Percentiles rank a stretch among this genome's conserved stretches.
Conservation (phyloP, 1,284 basidiomycete species). For the Bondarzewia mesenterica region DNA sequence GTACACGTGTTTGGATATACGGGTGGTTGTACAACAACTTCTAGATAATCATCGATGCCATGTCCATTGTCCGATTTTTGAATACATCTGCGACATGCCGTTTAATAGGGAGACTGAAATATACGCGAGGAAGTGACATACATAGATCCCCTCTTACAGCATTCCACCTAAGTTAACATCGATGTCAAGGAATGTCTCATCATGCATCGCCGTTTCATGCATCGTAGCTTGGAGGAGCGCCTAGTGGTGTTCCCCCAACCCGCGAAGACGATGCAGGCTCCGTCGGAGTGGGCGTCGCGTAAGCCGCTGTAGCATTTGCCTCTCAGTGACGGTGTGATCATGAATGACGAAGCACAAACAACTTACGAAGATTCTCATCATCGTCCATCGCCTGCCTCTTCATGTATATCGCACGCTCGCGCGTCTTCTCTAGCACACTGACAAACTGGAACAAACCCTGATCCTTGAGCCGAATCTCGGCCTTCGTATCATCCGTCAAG, state of each 20-base stretch:
- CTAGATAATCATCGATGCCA: too few species aligned
- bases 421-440: conserved; percentile 61
- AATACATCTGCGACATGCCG: too few species aligned
- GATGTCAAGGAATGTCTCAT: neutral
- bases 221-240: conserved; percentile 60
- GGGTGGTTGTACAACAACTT: too few species aligned
- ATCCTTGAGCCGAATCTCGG: conserved; percentile 61
- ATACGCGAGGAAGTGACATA: too few species aligned
- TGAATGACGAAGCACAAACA: conserved; percentile 3
- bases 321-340: conserved; percentile 4
- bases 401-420: conserved; percentile 69
- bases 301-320: conserved; percentile 37
- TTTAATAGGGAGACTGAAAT: too few species aligned
- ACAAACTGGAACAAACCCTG: conserved; percentile 68
- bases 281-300: conserved; percentile 43
- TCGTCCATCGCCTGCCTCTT: conserved; percentile 47
- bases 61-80: too few species aligned
- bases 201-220: conserved; percentile 19
- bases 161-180: too few species aligned
- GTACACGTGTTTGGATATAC: too few species aligned
- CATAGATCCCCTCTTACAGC: too few species aligned
- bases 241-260: conserved; percentile 26
- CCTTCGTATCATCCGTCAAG: conserved; percentile 50
- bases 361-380: conserved; percentile 65
- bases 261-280: conserved; percentile 20